Base-by-base conservation (phyloP, 2,329 filamentous ascomycete species). In the Aureobasidium sp. region DNA sequence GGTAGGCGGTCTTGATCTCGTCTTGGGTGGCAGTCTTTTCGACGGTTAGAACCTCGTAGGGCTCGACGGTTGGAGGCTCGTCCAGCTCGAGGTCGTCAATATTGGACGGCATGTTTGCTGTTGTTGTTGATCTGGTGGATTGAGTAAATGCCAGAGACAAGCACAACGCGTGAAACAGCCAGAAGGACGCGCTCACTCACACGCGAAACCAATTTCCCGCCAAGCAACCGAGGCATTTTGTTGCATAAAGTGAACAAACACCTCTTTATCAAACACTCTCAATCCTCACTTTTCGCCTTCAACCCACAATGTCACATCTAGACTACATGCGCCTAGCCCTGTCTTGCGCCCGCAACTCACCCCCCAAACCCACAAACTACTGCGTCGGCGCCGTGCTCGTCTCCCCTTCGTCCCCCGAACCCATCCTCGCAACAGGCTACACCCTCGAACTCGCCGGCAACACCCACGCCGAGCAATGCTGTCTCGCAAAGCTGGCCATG, bases 381-480 rank as follows among this genome's bases (percentile, higher is more conserved):
- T 85, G 93, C 63, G 92, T 99, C 24, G 94, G 94, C 45, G 94
- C 94, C n/a, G 74, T 96, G n/a, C 81, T 97, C 42, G 65, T 73
- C 11, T 67, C 68, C 1, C 68, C 68, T 9, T 67, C 66, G 1
- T 49, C 81, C 85, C 62, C 72, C 79, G 15, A 75, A 75, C 45
- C 76, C 29, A 78, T 95, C 62, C 79, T 95, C 31, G 84, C 89
- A 0, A 89, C 90, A 1, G 93, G 94, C 60, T 97, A 93, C 77
- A 97, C 94, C 0, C 82, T 97, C 63, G 93, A 99, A 74, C 84
- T 92, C 4, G 81, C 85, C 0, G 94, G 93, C 45, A 99, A 99
- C 76, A 97, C 94, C 0, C 94, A 99, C 71, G 94, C 94, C 3
- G 94, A 99, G 72, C 91, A 99, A 76, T 93, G 88, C 74, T 96